Conservation (phyloP, 768 basidiomycete species). For the Aureoboletus auriporus region DNA sequence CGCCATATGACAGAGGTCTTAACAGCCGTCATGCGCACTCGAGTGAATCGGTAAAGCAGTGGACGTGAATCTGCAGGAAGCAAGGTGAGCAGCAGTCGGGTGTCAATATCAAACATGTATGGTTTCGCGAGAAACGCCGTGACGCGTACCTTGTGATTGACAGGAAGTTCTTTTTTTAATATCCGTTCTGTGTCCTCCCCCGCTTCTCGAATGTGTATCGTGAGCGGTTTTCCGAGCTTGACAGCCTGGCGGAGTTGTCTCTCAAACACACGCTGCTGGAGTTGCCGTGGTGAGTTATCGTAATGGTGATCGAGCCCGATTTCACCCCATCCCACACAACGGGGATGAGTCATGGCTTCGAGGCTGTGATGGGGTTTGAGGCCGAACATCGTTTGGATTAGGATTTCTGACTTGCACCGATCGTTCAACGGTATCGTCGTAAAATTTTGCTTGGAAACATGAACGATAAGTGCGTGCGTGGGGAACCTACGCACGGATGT, state of each 20-base stretch:
- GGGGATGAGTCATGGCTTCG: slow-evolving; percentile 73
- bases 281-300: slow-evolving; percentile 65
- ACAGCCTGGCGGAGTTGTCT: slow-evolving; percentile 71
- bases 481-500: slow-evolving; percentile 49
- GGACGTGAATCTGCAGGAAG: slow-evolving; percentile 81
- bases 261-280: slow-evolving; percentile 63
- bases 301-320: slow-evolving; percentile 88
- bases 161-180: slow-evolving; percentile 71
- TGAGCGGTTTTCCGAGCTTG: slow-evolving; percentile 67
- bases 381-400: no score
- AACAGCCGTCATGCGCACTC: slow-evolving; percentile 68
- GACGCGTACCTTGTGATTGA: slow-evolving; percentile 54
- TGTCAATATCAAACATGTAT: not conserved
- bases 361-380: slow-evolving; percentile 38
- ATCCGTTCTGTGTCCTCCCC: slow-evolving; percentile 80
- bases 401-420: slow-evolving; percentile 47
- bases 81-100: no score
- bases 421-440: slow-evolving; percentile 62
- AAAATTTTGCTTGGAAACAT: slow-evolving; percentile 50
- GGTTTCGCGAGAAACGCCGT: not conserved
- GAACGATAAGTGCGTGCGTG: not conserved
- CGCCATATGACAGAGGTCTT: slow-evolving; percentile 62
- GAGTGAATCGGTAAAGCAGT: slow-evolving; percentile 85
- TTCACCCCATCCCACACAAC: slow-evolving; percentile 87
- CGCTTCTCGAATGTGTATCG: slow-evolving; percentile 85